These are phyloP conservation scores for Alternaria tenuissima DNA, from an alignment of 2,329 filamentous ascomycete species.

Conservation along the genomic window DNA sequence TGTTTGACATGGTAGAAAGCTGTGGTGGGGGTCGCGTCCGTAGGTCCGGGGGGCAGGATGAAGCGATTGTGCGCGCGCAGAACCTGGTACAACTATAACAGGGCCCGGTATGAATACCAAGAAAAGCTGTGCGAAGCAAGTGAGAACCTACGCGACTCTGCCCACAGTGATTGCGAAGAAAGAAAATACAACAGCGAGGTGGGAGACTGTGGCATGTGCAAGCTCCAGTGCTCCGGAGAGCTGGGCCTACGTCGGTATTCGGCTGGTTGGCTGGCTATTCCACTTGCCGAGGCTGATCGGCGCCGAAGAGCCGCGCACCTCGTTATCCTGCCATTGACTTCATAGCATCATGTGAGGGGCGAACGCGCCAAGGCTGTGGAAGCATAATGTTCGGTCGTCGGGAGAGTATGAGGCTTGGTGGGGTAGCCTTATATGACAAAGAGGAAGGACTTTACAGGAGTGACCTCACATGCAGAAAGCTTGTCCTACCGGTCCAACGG, in stretches of 20 bases:
- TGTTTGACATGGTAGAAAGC: conserved; percentile 33
- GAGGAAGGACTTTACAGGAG: no score
- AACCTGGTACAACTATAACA: no score
- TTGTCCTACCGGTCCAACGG: not conserved
- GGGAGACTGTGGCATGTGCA: conserved; percentile 32
- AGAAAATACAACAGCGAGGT: conserved; percentile 16
- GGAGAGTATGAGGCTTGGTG: not conserved
- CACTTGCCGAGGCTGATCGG: conserved; percentile 34
- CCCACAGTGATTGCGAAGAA: conserved; percentile 1
- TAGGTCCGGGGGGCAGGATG: not conserved
- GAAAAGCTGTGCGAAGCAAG: conserved; percentile 5
- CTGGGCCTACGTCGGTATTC: conserved; percentile 35
- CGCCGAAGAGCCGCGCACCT: conserved; percentile 16
- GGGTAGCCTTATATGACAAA: not conserved
- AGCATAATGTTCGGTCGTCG: not conserved
- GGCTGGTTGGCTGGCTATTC: conserved; percentile 14
- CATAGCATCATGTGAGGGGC: not conserved
- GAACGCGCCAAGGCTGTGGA: not conserved
- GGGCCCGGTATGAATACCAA: not conserved
- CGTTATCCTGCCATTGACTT: not conserved
- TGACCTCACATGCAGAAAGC: not conserved
- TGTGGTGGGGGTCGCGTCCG: conserved; percentile 9
- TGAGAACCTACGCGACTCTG: not conserved
- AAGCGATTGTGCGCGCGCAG: conserved; percentile 14
- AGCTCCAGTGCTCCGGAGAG: conserved; percentile 39